These are phyloP conservation scores for Aspergillus panamensis DNA, from an alignment of 495 filamentous ascomycete genomes.

Conservation along the genomic window DNA sequence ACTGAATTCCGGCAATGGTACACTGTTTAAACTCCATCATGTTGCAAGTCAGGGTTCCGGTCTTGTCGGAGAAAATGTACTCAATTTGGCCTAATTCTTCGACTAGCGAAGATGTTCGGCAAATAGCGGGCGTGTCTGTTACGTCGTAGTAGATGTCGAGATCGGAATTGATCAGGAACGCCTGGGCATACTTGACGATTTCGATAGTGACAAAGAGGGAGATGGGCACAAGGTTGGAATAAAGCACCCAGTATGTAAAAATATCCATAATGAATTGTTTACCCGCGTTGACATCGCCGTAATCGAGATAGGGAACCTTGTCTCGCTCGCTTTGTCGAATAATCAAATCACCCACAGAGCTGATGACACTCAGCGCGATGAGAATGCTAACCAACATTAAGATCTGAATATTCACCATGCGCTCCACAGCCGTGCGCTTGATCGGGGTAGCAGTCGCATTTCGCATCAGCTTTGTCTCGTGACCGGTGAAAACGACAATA, in stretches of 20 bases:
- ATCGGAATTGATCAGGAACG: constrained; percentile 95
- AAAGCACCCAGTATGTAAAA: constrained; percentile 98
- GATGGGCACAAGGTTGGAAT: constrained; percentile 94
- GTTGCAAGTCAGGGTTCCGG: constrained; percentile 97
- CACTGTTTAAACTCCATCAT: constrained; percentile 99
- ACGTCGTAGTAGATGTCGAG: constrained; percentile 97
- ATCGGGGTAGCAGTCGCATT: constrained; percentile 97
- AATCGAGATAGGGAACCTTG: constrained; percentile 67
- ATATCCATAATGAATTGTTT: constrained; percentile 91
- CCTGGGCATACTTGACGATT: constrained; percentile 96
- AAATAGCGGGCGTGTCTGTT: constrained; percentile 92
- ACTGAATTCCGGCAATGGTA: constrained; percentile 88
- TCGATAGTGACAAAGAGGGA: constrained; percentile 97
- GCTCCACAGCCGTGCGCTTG: constrained; percentile 93
- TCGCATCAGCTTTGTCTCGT: constrained; percentile 98
- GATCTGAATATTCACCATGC: constrained; percentile 89
- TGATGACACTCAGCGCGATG: constrained; percentile 77
- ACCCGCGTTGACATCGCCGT: constrained; percentile 57
- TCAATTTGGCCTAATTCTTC: constrained; percentile 98
- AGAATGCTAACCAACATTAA: constrained; percentile 84
- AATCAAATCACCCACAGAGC: constrained; percentile 86
- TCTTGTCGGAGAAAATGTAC: constrained; percentile 99
- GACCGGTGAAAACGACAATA: constrained; percentile 94
- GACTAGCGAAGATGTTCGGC: constrained; percentile 91
- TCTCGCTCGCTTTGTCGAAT: constrained; percentile 56